These are phyloP conservation scores for Cymodocea nodosa DNA, from an alignment of 116 monocot genomes.

Conservation along the genomic window DNA sequence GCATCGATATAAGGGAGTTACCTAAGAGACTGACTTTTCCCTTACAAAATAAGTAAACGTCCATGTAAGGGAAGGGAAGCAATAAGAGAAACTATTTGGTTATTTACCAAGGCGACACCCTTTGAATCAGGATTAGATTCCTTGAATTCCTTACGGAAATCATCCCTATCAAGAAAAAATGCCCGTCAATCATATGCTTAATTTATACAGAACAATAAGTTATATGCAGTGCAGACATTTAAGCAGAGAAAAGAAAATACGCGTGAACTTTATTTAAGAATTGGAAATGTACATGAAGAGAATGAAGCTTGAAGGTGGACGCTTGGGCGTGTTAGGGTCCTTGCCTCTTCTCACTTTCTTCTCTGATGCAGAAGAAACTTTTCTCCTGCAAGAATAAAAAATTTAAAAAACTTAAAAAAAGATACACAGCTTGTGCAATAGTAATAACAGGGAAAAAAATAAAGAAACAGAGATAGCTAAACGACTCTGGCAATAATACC, in stretches of 20 bases:
- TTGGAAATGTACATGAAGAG: constrained; percentile 42
- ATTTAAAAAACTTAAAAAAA: neutral
- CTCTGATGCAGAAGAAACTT: constrained; percentile 12
- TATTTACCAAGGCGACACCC: constrained; percentile 29
- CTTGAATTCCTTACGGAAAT: constrained; percentile 55
- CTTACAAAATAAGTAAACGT: too few species aligned
- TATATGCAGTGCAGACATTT: too few species aligned
- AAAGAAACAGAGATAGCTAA: neutral
- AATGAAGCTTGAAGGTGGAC: constrained; percentile 63
- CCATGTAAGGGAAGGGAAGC: neutral
- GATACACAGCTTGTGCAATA: neutral
- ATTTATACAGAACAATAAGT: neutral
- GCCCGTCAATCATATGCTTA: neutral
- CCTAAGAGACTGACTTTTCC: neutral
- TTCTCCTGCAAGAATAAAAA: constrained; percentile 58
- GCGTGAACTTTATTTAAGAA: neutral
- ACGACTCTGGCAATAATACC: too few species aligned
- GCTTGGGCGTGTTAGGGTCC: constrained; percentile 49
- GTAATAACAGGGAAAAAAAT: neutral
- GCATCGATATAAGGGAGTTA: neutral
- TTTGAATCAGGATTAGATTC: constrained; percentile 40
- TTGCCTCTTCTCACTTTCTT: constrained; percentile 24
- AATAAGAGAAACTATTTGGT: neutral
- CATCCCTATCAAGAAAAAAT: constrained; percentile 19
- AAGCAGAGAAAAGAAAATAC: too few species aligned